Base-by-base conservation (phyloP, 1,284 basidiomycete species). In the Rhodotorula glutinis region DNA sequence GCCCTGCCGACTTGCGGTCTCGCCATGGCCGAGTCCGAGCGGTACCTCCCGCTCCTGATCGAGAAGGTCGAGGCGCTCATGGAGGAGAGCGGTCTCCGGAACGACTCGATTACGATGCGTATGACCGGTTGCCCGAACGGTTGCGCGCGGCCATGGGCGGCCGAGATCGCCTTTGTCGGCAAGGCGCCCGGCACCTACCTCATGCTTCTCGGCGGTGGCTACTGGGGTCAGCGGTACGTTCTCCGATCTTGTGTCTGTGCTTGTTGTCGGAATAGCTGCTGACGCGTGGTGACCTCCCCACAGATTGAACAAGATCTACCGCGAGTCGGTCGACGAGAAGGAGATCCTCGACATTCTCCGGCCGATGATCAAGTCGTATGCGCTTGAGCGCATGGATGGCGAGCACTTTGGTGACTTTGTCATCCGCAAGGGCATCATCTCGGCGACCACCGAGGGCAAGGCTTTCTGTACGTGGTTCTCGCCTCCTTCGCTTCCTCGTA, bases 391-490 rank as follows among this genome's bases (percentile, higher is more conserved):
- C 62, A 81, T 84, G 33, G 87, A 91, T n/a, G 92, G 91, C 60
- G 95, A 98, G 80, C 87, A 83, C 68, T 98, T 98, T 76, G 96
- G 95, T 54, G 96, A 98, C 80, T 98, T 89, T 79, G 92, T 93
- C 53, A 90, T 98, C 72, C 76, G 75, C 59, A 71, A 71, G 57
- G 75, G 75, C 38, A 66, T 71, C 68, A 71, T 77, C 70, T 54
- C 52, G 46, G 43, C 30, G 46, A 64, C 57, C 21, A 54, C 53
- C 11, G 44, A 58, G 41, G 57, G 53, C 43, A 59, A 60, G 55
- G 51, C 43, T 17, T 59, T 53, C 62, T 57, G 53, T 46, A 38
- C 33, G 53, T 57, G 19, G 9, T 13, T 11, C 9, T 13, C 17
- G 17, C 2, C 2, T 16, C 25, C 23, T n/a, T 23, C 21, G 17